phyloP scores from a whole-genome alignment of 805 yeast species.

The Maudiozyma serrabonitensis region DNA sequence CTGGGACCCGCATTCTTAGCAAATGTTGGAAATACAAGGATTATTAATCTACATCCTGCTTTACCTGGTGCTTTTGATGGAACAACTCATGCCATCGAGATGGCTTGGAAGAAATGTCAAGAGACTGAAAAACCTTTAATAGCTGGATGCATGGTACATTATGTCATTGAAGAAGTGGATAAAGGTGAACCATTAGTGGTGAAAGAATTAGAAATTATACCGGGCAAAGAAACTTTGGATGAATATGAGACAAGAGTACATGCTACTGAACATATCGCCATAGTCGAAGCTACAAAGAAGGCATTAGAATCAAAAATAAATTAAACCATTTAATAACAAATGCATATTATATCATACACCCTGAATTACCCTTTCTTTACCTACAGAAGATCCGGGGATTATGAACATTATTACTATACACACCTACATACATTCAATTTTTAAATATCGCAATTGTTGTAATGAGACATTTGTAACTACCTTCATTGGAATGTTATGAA shows the following conservation, averaged over 20 bases:
- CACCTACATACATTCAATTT: too few species aligned
- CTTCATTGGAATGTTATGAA: too few species aligned
- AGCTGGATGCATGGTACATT: conserved; percentile 95
- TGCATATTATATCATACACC: not conserved
- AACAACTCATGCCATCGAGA: conserved; percentile 81
- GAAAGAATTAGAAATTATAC: conserved; percentile 58
- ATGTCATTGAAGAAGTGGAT: conserved; percentile 93
- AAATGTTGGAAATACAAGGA: conserved; percentile 58
- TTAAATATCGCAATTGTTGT: too few species aligned
- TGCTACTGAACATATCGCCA: conserved; percentile 75
- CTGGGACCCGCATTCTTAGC: conserved; percentile 66
- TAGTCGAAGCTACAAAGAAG: conserved; percentile 78
- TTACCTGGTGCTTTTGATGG: conserved; percentile 97
- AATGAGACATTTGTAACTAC: too few species aligned
- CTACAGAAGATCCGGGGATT: too few species aligned
- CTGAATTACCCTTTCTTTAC: not conserved
- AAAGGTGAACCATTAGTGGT: conserved; percentile 84
- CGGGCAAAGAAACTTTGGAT: conserved; percentile 63
- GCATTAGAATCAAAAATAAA: conserved; percentile 33
- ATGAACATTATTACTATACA: too few species aligned
- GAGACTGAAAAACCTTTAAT: conserved; percentile 46
- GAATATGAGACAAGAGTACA: conserved; percentile 79
- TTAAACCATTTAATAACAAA: not conserved
- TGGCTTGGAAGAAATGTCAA: conserved; percentile 95
- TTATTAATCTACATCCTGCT: conserved; percentile 93